Evolutionary conservation across 2,329 filamentous ascomycete genomes (phyloP), one percentile per base, ranked within the genome.

Genomic region (Trichocomaceae sp.): DNA sequence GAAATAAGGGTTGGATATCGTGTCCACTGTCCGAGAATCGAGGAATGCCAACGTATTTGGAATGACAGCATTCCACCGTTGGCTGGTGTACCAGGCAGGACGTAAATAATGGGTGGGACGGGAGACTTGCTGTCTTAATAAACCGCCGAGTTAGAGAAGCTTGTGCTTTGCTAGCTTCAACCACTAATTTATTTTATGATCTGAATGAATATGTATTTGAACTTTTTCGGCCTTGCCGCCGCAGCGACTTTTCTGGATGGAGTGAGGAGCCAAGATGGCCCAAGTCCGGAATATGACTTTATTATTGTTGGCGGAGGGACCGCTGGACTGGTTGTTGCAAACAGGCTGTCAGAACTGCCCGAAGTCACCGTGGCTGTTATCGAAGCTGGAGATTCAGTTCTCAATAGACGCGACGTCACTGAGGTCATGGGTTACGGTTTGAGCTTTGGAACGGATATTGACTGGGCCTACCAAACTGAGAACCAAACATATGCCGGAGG

Each of bases 381-480:
- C 22, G 67, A 70, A 57, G 62, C 63, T 2, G 66, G 66, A 9
- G 57, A 56, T 26, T 66, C 63, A 5, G 63, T 63, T 10, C 56
- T 59, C 17, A 56, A 66, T 47, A 69, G 69, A 54, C 49, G 50
- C 26, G 67, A 66, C 47, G 65, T 69, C 13, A 67, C 65, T 3
- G 53, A 62, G 17, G 56, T 63, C 5, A 41, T 31, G 3, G 61
- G 61, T 10, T 65, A 63, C 19, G 61, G 61, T 2, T 55, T 58
- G 1, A 63, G 66, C 1, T 67, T 70, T 17, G 65, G 65, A 10
- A 69, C 66, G 2, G 56, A 58, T 1, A 69, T 76, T 26, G 73
- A 76, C 57, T 77, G 71, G 72, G 61, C 62, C 2, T 76, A 74
- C 46, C 55, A 64, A 52, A 74, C 68, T 19, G 66, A 61, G 5